Percentiles rank a stretch among this genome's conserved stretches.
These are phyloP conservation scores for Trametes villosa DNA, from an alignment of 768 basidiomycete species.

Conservation along the genomic window DNA sequence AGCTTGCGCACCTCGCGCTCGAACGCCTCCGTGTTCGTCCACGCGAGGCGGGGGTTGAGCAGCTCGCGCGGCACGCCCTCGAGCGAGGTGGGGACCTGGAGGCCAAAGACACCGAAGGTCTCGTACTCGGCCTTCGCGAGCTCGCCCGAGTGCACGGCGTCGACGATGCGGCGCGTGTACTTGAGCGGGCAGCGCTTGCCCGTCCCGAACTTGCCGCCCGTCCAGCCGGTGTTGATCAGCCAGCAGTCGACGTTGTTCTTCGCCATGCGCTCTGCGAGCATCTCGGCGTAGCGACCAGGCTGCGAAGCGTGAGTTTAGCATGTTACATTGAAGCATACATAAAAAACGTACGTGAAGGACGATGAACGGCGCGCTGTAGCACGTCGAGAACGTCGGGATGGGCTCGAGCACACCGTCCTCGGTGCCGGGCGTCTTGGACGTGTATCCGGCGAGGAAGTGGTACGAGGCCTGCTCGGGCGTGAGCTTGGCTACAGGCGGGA, in stretches of 20 bases:
- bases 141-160: slow-evolving; percentile 93
- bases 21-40: slow-evolving; percentile 90
- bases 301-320: slow-evolving; percentile 29
- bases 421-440: slow-evolving; percentile 98
- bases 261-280: slow-evolving; percentile 95
- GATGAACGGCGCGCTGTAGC: slow-evolving; percentile 99
- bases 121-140: slow-evolving; percentile 88
- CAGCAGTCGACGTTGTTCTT: slow-evolving; percentile 91
- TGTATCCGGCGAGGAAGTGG: slow-evolving; percentile 97
- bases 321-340: neutral
- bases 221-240: slow-evolving; percentile 99
- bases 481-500: slow-evolving; percentile 93
- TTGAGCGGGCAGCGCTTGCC: slow-evolving; percentile 97
- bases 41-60: slow-evolving; percentile 86
- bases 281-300: slow-evolving; percentile 94
- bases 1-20: slow-evolving; percentile 87
- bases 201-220: slow-evolving; percentile 89
- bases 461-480: slow-evolving; percentile 95
- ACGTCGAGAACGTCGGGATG: slow-evolving; percentile 98
- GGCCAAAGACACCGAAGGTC: slow-evolving; percentile 80
- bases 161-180: slow-evolving; percentile 94
- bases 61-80: slow-evolving; percentile 90
- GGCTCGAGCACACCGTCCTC: slow-evolving; percentile 98
- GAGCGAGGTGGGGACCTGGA: slow-evolving; percentile 81
- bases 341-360: slow-evolving; percentile 76